These are phyloP conservation scores for Dispira parvispora DNA, from an alignment of 192 early-diverging fungal species.

Conservation along the genomic window DNA sequence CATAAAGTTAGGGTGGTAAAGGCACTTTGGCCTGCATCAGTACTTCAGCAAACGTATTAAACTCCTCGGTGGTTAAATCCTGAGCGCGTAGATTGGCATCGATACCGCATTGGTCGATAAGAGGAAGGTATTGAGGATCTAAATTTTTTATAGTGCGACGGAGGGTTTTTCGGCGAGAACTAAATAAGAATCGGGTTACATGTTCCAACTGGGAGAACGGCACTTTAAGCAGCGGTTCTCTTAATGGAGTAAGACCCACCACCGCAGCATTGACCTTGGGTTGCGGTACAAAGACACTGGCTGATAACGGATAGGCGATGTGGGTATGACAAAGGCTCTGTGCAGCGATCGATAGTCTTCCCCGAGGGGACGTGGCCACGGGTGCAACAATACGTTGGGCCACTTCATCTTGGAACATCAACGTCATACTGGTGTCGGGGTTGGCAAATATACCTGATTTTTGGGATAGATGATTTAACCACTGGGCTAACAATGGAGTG, in stretches of 20 bases:
- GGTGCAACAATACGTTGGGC: slow-evolving; percentile 44
- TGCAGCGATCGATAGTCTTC: slow-evolving; percentile 50
- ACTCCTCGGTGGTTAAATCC: slow-evolving; percentile 41
- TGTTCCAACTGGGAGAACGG: slow-evolving; percentile 39
- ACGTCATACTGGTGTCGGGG: slow-evolving; percentile 39
- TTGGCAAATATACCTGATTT: slow-evolving; percentile 40
- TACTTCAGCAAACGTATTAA: slow-evolving; percentile 34
- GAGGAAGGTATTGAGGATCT: slow-evolving; percentile 19
- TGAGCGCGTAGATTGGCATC: slow-evolving; percentile 41
- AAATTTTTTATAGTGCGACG: slow-evolving; percentile 37
- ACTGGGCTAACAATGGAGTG: slow-evolving; percentile 51
- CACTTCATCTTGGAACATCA: slow-evolving; percentile 78
- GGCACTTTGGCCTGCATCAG: slow-evolving; percentile 24
- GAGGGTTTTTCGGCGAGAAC: slow-evolving; percentile 49
- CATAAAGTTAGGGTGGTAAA: slow-evolving; percentile 13
- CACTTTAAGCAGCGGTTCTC: slow-evolving; percentile 25
- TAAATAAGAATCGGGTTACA: slow-evolving; percentile 42
- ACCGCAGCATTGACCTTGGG: slow-evolving; percentile 60
- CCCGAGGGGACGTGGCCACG: slow-evolving; percentile 29
- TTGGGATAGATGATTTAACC: slow-evolving; percentile 38
- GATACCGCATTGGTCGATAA: slow-evolving; percentile 32
- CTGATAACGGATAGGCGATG: slow-evolving; percentile 39
- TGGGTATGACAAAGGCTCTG: slow-evolving; percentile 52
- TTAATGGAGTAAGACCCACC: slow-evolving; percentile 41
- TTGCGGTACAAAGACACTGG: slow-evolving; percentile 52